phyloP scores from a whole-genome alignment of 140 eudicot genomes.

The Erigeron philadelphicus region DNA sequence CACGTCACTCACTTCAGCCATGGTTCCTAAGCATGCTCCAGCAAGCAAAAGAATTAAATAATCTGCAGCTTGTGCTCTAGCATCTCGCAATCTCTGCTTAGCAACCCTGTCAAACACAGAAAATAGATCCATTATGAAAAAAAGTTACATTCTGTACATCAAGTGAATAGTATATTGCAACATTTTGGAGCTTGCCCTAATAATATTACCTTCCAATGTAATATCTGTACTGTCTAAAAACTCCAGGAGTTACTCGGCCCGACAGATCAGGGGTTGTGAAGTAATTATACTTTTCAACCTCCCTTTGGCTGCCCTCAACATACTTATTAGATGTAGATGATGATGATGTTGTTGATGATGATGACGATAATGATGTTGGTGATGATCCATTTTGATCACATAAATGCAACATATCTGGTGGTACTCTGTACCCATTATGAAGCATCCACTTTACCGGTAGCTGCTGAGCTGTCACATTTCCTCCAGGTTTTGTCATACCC shows the following conservation, averaged over 20 bases:
- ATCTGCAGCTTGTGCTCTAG: slow-evolving; percentile 82
- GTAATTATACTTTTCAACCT: slow-evolving; percentile 32
- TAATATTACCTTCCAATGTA: slow-evolving; percentile 66
- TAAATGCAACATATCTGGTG: slow-evolving; percentile 75
- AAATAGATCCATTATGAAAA: background rate
- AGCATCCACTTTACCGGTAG: slow-evolving; percentile 97
- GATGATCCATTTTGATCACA: slow-evolving; percentile 65
- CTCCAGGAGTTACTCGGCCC: slow-evolving; percentile 76
- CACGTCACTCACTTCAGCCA: slow-evolving; percentile 81
- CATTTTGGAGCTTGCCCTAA: background rate
- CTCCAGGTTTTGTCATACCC: slow-evolving; percentile 60
- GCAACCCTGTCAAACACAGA: slow-evolving; percentile 40
- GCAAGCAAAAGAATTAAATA: slow-evolving; percentile 83
- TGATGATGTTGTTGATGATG: slow-evolving; percentile 26
- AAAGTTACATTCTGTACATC: too few relatives aligned
- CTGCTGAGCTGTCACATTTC: slow-evolving; percentile 63
- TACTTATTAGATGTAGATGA: slow-evolving; percentile 27
- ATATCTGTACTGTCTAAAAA: slow-evolving; percentile 69
- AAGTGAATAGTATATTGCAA: background rate
- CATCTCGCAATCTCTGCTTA: slow-evolving; percentile 76
- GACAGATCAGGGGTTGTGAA: slow-evolving; percentile 53
- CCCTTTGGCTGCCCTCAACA: slow-evolving; percentile 29
- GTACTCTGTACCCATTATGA: slow-evolving; percentile 81
- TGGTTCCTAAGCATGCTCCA: slow-evolving; percentile 92
- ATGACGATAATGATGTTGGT: slow-evolving; percentile 25